A percentile compares a stretch with the other conserved stretches of the same genome.
Evolutionary conservation across 768 basidiomycete genomes (phyloP).

Genomic region (Termitomyces sp.): DNA sequence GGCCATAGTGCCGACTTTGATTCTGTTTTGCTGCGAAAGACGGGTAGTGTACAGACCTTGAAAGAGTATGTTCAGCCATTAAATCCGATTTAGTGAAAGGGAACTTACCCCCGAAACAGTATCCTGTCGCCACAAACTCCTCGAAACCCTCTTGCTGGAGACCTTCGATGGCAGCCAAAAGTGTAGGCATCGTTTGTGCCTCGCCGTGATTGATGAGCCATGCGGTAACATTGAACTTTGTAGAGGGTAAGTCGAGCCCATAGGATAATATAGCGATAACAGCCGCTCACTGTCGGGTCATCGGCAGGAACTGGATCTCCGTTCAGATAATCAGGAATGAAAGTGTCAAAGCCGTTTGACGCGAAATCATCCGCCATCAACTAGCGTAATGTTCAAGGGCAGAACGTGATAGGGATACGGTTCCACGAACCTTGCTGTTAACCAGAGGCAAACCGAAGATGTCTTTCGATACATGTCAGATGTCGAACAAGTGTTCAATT

Average conservation of each 20-base stretch:
- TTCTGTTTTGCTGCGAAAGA: conserved; percentile 25
- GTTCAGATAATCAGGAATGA: conserved; percentile 16
- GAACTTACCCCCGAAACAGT: conserved; percentile 29
- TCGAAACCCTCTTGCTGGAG: conserved; percentile 33
- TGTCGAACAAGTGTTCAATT: not conserved
- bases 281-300: conserved; percentile 9
- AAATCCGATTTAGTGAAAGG: not conserved
- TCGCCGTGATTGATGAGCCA: conserved; percentile 31
- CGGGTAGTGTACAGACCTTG: conserved; percentile 27
- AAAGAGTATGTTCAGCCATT: not conserved
- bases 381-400: not conserved
- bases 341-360: conserved; percentile 17
- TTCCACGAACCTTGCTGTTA: conserved; percentile 11
- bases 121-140: conserved; percentile 30
- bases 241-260: too few species aligned
- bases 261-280: not conserved
- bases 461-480: conserved; percentile 5
- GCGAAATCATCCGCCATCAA: conserved; percentile 19
- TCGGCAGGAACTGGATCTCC: conserved; percentile 15
- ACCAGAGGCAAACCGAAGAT: conserved; percentile 16
- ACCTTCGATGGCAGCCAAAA: conserved; percentile 28
- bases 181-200: conserved; percentile 24
- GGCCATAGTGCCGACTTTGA: conserved; percentile 25
- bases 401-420: not conserved
- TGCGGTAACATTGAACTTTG: conserved; percentile 17